phyloP scores from a whole-genome alignment of 2,329 filamentous ascomycete species.

The Alternaria triticina region DNA sequence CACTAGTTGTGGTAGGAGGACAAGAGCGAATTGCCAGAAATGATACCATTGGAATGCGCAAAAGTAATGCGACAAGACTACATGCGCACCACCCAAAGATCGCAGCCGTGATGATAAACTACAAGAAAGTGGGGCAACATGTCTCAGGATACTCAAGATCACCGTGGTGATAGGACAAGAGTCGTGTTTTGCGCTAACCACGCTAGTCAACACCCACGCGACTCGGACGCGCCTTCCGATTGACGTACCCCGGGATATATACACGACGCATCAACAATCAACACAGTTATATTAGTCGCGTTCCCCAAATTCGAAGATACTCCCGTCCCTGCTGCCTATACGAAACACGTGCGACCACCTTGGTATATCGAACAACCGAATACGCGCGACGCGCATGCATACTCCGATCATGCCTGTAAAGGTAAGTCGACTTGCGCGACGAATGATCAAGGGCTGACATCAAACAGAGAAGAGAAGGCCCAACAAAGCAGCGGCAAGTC shows the following conservation, averaged over 20 bases:
- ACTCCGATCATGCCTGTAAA: constrained; percentile 2
- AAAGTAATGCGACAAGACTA: not conserved
- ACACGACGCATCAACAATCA: constrained; percentile 9
- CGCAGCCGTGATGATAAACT: not conserved
- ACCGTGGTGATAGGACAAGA: constrained; percentile 10
- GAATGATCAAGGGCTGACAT: not conserved
- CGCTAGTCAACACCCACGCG: constrained; percentile 16
- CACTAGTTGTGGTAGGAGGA: not conserved
- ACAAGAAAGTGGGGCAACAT: not conserved
- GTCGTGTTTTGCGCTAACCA: constrained; percentile 12
- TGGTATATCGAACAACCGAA: not conserved
- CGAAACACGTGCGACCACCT: not conserved
- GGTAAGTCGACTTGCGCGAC: not conserved
- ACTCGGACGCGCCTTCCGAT: constrained; percentile 11
- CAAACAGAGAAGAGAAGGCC: constrained; percentile 1
- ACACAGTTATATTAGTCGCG: not conserved
- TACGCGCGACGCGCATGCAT: not conserved
- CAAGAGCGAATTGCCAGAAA: not conserved
- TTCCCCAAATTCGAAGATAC: not conserved
- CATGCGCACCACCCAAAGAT: not conserved
- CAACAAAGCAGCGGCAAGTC: constrained; percentile 3
- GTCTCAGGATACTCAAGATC: constrained; percentile 6
- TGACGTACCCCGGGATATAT: constrained; percentile 7
- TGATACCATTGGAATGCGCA: constrained; percentile 14
- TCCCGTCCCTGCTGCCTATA: too few species aligned